Evolutionary conservation across 2,329 filamentous ascomycete species (phyloP).

Genomic region (Botrytis fabae): DNA sequence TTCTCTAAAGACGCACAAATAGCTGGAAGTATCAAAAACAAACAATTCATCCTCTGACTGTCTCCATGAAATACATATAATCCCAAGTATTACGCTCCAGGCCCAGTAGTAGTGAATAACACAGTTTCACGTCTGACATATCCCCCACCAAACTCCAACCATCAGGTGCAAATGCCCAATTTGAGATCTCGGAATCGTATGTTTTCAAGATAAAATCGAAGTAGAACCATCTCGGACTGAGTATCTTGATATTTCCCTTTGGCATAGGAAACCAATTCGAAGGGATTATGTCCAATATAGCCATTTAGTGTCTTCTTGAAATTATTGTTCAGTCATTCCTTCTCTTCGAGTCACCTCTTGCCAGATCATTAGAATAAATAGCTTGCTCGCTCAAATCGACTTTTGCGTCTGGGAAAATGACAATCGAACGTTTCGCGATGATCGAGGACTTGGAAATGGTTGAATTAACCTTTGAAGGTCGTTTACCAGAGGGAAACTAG

Average conservation of each 20-base stretch:
- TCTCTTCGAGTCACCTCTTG: not conserved
- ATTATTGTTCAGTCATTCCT: not conserved
- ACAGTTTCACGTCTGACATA: not conserved
- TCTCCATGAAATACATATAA: not conserved
- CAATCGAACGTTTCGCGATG: not conserved
- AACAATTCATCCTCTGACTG: not conserved
- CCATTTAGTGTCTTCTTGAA: not conserved
- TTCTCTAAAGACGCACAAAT: not conserved
- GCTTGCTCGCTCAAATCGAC: not conserved
- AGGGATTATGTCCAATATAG: not conserved
- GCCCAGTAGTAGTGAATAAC: not conserved
- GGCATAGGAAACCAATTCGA: not conserved
- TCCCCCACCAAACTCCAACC: not conserved
- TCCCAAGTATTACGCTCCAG: not conserved
- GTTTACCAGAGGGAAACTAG: not conserved
- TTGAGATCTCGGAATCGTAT: not conserved
- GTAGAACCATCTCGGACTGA: not conserved
- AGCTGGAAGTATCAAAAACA: not conserved
- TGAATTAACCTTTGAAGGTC: not conserved
- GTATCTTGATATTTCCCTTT: not conserved
- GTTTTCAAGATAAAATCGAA: not conserved
- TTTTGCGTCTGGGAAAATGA: not conserved
- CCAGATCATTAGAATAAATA: no score
- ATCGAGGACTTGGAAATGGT: not conserved
- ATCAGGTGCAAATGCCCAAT: not conserved